Evolutionary conservation across 176 grass and related monocot species (phyloP).

Genomic region (Avena sativa): DNA sequence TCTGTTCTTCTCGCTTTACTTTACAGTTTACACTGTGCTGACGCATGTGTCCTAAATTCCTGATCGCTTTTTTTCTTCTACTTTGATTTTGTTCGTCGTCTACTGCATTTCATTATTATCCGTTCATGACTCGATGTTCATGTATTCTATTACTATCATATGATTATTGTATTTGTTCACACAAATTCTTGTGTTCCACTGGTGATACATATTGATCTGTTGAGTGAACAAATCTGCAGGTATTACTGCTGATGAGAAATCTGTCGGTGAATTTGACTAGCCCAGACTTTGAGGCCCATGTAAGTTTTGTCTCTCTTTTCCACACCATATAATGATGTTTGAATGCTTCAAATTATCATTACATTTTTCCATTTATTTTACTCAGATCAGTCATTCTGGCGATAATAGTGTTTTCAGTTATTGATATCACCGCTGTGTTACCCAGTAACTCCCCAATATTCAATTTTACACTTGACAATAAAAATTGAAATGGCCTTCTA

Average conservation of each 20-base stretch:
- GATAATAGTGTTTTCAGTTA: conserved; percentile 7
- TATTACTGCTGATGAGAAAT: conserved; percentile 89
- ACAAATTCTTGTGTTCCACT: background rate
- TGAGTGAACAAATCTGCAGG: conserved; percentile 53
- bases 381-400: background rate
- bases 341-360: background rate
- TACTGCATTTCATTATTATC: background rate
- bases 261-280: conserved; percentile 82
- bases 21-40: background rate
- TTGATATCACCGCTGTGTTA: background rate
- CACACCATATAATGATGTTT: conserved; percentile 11
- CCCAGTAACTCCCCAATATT: background rate
- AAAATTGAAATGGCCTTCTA: background rate
- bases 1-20: background rate
- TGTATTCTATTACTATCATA: background rate
- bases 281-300: conserved; percentile 85
- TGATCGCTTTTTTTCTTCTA: background rate
- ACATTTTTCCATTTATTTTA: background rate
- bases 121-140: background rate
- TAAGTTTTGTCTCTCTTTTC: conserved; percentile 50
- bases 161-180: background rate
- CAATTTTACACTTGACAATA: background rate
- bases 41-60: background rate
- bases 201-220: conserved; percentile 21
- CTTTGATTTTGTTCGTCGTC: background rate